Evolutionary conservation across 2,329 filamentous ascomycete genomes (phyloP).

Genomic region (Xylariaceae sp.): DNA sequence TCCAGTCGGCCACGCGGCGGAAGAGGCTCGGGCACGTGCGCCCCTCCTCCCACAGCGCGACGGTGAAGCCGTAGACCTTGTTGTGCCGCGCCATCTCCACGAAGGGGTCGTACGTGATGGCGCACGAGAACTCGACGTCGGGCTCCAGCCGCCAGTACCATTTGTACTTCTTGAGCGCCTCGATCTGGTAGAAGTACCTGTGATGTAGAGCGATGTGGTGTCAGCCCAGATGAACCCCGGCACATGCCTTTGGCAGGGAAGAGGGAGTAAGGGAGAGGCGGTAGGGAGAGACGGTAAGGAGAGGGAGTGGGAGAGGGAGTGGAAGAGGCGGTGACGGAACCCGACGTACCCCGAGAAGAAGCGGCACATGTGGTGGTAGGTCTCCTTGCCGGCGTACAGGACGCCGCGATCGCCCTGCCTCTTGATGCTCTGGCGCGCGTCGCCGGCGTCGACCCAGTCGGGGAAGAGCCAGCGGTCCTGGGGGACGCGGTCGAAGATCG

Average conservation of each 20-base stretch:
- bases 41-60: slow-evolving; percentile 34
- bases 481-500: slow-evolving; percentile 34
- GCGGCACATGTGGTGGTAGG: slow-evolving; percentile 35
- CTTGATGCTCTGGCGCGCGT: slow-evolving; percentile 25
- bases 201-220: too few species aligned
- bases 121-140: slow-evolving; percentile 35
- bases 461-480: slow-evolving; percentile 34
- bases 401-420: slow-evolving; percentile 27
- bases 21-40: slow-evolving; percentile 35
- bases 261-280: too few species aligned
- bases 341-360: slow-evolving; percentile 35
- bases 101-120: slow-evolving; percentile 39
- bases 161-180: slow-evolving; percentile 33
- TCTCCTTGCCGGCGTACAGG: slow-evolving; percentile 32
- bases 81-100: slow-evolving; percentile 35
- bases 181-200: slow-evolving; percentile 35
- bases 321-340: too few species aligned
- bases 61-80: slow-evolving; percentile 37
- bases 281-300: too few species aligned
- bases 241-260: too few species aligned
- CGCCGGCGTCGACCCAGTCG: slow-evolving; percentile 23
- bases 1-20: slow-evolving; percentile 33
- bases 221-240: too few species aligned
- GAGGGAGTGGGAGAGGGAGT: too few species aligned
- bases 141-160: slow-evolving; percentile 41